A percentile compares a stretch with the other conserved stretches of the same genome.
These are phyloP conservation scores for Saussurea involucrata DNA, from an alignment of 129 eudicot species.

Conservation along the genomic window DNA sequence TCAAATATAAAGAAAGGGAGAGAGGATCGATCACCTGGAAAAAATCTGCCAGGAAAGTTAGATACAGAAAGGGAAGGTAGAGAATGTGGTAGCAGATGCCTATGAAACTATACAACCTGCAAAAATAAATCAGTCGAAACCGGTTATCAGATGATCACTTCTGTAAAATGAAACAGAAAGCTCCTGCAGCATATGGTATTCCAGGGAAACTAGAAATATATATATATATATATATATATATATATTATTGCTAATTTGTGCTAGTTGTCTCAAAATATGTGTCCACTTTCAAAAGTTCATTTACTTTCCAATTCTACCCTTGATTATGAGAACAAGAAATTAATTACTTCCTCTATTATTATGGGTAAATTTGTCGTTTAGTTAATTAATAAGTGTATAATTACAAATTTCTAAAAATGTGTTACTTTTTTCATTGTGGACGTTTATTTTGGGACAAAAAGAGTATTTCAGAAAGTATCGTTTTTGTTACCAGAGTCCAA, in stretches of 20 bases:
- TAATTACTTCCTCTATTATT: background rate
- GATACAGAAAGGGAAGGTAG: conserved; percentile 76
- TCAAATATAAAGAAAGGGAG: background rate
- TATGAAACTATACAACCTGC: conserved; percentile 62
- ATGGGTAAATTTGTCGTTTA: background rate
- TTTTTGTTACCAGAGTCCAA: conserved; percentile 61
- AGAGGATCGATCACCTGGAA: conserved; percentile 55
- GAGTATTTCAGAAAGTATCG: background rate
- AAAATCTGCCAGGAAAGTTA: conserved; percentile 67
- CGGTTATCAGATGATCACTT: background rate
- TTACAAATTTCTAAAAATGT: background rate
- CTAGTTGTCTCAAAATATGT: background rate
- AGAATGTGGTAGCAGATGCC: conserved; percentile 60
- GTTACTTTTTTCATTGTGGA: background rate
- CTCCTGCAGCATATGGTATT: background rate
- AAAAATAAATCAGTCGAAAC: conserved; percentile 10
- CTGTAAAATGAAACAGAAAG: background rate
- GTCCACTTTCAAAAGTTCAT: background rate
- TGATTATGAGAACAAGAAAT: background rate
- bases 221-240: too few species aligned
- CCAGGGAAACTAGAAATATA: background rate
- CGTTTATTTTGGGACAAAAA: background rate
- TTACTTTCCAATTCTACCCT: background rate
- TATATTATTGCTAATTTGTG: background rate
- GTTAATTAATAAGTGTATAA: background rate